Base-by-base conservation (phyloP, 2,329 filamentous ascomycete species). In the Neonectria ditissima region DNA sequence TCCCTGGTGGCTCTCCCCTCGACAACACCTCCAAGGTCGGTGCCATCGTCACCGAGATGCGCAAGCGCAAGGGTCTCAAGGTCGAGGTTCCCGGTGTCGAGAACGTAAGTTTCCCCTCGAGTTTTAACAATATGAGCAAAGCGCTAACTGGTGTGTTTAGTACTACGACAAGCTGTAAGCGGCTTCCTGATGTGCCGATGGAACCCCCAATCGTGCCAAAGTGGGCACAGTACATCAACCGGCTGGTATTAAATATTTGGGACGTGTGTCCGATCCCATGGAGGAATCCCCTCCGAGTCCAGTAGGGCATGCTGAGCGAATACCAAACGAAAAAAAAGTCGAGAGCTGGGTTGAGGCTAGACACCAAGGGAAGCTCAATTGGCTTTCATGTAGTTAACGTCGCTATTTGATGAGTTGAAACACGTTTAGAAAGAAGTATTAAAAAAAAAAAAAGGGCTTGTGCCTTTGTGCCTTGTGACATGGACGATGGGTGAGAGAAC, bases 1-100 rank as follows among this genome's bases (percentile, higher is more conserved):
- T 98, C 75, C 93, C 94, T 76, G 95, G 95, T 90, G 96, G 96
- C 77, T 96, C 92, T 75, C 91, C 93, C 74, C 89, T 97, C 78
- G 95, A 99, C 84, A 73, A 83, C 80, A 91, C 89, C 78, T 89
- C 89, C 79, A 93, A 94, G 89, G 88, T 91, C 77, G 96, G 94
- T 81, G 82, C 88, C 80, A 87, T 97, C 76, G 93, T 98, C 76
- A 85, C 87, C 80, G 89, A 91, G 65, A 97, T 97, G 91, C 94
- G 96, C 81, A 97, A 97, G 91, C 93, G 95, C 86, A 99, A 99
- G 93, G 96, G 95, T 93, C 87, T 99, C 88, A 99, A 99, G 93
- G 85, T 91, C 79, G 89, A 93, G 78, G 92, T 97, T 81, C 95
- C 96, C 77, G 92, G 91, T 81, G 91, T 94, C 86, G 93, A 93